Base-by-base conservation (phyloP, 768 basidiomycete species). In the Leccinum variicolor region DNA sequence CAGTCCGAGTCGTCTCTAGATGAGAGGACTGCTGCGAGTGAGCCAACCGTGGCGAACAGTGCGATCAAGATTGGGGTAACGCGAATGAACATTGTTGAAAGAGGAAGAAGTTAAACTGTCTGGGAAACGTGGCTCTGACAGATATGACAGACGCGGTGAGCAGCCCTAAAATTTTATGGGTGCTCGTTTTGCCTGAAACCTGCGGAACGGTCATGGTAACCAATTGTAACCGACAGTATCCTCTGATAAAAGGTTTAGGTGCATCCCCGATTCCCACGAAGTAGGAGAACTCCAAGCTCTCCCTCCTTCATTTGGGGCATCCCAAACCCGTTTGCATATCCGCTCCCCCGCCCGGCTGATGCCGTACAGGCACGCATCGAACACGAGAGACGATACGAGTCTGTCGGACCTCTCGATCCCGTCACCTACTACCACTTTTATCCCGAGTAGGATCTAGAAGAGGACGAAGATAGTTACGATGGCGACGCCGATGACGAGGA, bases 251-350 rank as follows among this genome's bases (percentile, higher is more conserved):
- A 36, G 9, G 7, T 36, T 36, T 31, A 31, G 31, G 31, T 31
- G 31, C 31, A 31, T 26, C 25, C 23, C 23, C 23, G 23, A 23
- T 3, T 23, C 23, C 23, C 23, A 23, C 23, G 23, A 23, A 23
- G 23, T 23, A 3, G 23, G 23, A 23, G 1, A 23, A 23, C 23
- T 23, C 2, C 1, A 2, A 23, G 23, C 13, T 43, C 41, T 1
- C 41, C 41, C 23, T 23, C 25, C 25, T 64, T 64, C 39, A 55
- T 57, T 2, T 67, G 64, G 66, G 57, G 69, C 53, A 52, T 34
- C 7, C 21, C 50, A 23, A 23, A 23, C 23, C 67, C 67, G 0
- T 67, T 69, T 28, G 56, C 25, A 2, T 2, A 3, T 52, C 34
- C 50, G 5, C 41, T 11, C 10, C 41, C 19, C n/a, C n/a, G 19